Conservation (phyloP, 2,329 filamentous ascomycete genomes). For the Pseudogymnoascus sp. region DNA sequence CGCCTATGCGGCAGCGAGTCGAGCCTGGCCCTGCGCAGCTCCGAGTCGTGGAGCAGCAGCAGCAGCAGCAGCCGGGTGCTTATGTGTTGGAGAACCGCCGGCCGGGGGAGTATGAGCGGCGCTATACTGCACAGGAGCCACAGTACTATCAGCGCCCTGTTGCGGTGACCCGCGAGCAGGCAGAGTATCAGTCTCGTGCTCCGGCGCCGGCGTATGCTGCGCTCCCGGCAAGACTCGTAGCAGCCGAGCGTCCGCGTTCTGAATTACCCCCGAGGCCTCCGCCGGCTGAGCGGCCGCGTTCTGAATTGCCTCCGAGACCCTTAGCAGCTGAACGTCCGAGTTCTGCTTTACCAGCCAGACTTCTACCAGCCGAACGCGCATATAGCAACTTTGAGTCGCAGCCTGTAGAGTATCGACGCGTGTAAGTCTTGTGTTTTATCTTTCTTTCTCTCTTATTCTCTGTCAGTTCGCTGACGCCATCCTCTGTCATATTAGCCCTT, state of each 20-base stretch:
- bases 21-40: not conserved
- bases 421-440: slow-evolving; percentile 1
- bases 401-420: slow-evolving; percentile 1
- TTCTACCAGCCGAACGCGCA: not conserved
- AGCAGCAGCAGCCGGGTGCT: not conserved
- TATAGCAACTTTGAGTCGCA: not conserved
- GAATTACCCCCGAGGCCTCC: not conserved
- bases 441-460: not conserved
- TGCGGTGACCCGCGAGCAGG: not conserved
- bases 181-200: not conserved
- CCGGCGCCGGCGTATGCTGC: not conserved
- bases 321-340: not conserved
- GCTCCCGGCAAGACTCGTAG: not conserved
- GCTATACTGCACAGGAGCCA: not conserved
- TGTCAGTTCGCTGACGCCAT: not conserved
- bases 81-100: not conserved
- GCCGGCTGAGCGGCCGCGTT: not conserved
- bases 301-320: not conserved
- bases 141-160: not conserved
- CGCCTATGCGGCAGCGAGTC: not conserved
- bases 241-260: not conserved
- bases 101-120: not conserved
- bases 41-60: not conserved
- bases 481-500: not conserved
- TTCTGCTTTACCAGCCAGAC: not conserved